Evolutionary conservation across 1,284 basidiomycete species (phyloP), one percentile per base, ranked within the genome.

Genomic region (Testicularia cyperi): DNA sequence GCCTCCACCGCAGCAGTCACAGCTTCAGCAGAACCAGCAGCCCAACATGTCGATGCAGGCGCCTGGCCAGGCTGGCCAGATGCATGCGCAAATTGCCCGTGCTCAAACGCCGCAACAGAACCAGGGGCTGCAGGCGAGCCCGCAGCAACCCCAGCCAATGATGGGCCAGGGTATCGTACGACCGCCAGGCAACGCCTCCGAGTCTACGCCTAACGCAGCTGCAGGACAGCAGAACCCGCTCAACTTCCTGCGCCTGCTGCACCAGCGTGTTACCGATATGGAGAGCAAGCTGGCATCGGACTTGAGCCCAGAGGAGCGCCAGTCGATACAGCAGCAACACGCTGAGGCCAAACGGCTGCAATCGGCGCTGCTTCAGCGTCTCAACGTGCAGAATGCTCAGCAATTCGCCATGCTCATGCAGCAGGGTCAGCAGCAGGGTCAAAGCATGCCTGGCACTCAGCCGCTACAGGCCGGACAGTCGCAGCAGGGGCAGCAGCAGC

Each of bases 171-270:
- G 43, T 14, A 44, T 43, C 32, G 37, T 35, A 25, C 43, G 48
- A n/a, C 62, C 52, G 8, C 27, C 48, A 10, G 46, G 33, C 16
- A 42, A 23, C 16, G 34, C 43, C 33, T 30, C 39, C 10, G 54
- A 64, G 7, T 21, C 25, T 4, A 28, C 24, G 16, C 20, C 51
- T 33, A 42, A 53, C 30, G 26, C 42, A 24, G 41, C 39, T 29
- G 38, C 53, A 24, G 45, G 46, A 22, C 52, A 48, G 52, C 37
- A 62, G 26, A 62, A 55, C 19, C 60, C 60, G 24, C 43, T 63
- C 36, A 64, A 70, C 21, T 65, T 70, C 12, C 31, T 63, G 30
- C 68, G 61, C 12, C 54, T 62, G 10, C 52, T 70, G 41, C 65
- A 70, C 23, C 68, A 65, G 32, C 58, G 56, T n/a, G 53, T 68